Evolutionary conservation across 179 eudicot species (phyloP), one percentile per base, ranked within the genome.

Genomic region (Sideroxylon spinosum): DNA sequence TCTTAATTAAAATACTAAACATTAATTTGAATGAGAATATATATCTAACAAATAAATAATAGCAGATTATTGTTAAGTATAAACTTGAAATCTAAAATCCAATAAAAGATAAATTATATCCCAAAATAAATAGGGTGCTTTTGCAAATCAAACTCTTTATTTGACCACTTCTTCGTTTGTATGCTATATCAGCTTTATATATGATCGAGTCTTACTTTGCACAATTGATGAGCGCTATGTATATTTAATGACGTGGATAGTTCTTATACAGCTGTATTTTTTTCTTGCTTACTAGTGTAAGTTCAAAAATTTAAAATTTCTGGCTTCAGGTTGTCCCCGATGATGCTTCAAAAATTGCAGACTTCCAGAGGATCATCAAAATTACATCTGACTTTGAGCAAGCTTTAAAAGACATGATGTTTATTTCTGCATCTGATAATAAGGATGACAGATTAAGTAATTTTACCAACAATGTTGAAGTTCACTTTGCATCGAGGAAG

Each of bases 401-500:
- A 65, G 79, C 75, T 60, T 85, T 95, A 76, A 92, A 95, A 88
- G 95, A 90, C 76, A 73, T 92, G 73, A 83, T 81, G 90, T 92
- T 95, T 89, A 95, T 95, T 78, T 87, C 97, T 56, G 86, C 87
- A 70, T 85, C 95, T 78, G 95, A 91, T 79, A 75, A 79, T 83
- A 91, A 86, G 55, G 97, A 88, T 80, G 88, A 90, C 81, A 89
- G 95, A 71, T 84, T 95, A 55, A 95, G 90, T 84, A 86, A 84
- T 82, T 94, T 90, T 80, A 90, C 98, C 50, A 93, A 95, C 81
- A 94, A 95, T 82, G 94, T 95, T 75, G 99, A 95, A 88, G 88
- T 94, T 79, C 99, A 93, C 85, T 95, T 95, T 89, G 99, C 98
- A 55, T 82, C 90, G 71, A 88, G 97, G 82, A 95, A 93, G 84